These are phyloP conservation scores for Nemania sp. DNA, from an alignment of 2,329 filamentous ascomycete species.

Conservation along the genomic window DNA sequence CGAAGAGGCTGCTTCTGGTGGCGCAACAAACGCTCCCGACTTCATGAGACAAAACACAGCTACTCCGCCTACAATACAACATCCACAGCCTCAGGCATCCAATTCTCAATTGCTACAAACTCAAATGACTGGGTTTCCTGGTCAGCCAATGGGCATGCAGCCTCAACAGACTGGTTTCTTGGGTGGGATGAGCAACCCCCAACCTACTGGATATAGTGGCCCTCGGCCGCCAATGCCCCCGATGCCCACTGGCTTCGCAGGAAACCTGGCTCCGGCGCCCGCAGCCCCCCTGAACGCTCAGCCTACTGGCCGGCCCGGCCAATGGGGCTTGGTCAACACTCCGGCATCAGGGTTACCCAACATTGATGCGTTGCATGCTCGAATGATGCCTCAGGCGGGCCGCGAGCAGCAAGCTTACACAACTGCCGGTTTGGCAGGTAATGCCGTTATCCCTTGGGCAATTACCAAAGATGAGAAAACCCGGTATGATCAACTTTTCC, in stretches of 20 bases:
- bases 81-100: constrained; percentile 74
- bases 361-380: constrained; percentile 87
- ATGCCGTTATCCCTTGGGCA: constrained; percentile 96
- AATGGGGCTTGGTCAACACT: constrained; percentile 98
- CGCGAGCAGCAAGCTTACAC: constrained; percentile 83
- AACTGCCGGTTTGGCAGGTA: constrained; percentile 84
- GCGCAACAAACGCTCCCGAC: constrained; percentile 69
- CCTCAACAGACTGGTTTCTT: constrained; percentile 73
- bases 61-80: constrained; percentile 62
- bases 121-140: constrained; percentile 70
- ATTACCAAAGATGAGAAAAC: constrained; percentile 99
- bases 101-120: constrained; percentile 67
- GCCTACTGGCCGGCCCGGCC: constrained; percentile 88
- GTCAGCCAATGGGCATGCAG: constrained; percentile 64
- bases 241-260: constrained; percentile 67
- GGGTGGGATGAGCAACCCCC: constrained; percentile 64
- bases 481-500: constrained; percentile 92
- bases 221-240: constrained; percentile 85
- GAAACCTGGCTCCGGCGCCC: constrained; percentile 63
- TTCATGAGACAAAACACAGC: constrained; percentile 63
- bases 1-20: constrained; percentile 67
- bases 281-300: constrained; percentile 78
- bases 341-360: constrained; percentile 89
- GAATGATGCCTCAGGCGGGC: constrained; percentile 97
- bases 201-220: constrained; percentile 79